phyloP scores from a whole-genome alignment of 768 basidiomycete genomes.

The Macrolepiota dolichaula region DNA sequence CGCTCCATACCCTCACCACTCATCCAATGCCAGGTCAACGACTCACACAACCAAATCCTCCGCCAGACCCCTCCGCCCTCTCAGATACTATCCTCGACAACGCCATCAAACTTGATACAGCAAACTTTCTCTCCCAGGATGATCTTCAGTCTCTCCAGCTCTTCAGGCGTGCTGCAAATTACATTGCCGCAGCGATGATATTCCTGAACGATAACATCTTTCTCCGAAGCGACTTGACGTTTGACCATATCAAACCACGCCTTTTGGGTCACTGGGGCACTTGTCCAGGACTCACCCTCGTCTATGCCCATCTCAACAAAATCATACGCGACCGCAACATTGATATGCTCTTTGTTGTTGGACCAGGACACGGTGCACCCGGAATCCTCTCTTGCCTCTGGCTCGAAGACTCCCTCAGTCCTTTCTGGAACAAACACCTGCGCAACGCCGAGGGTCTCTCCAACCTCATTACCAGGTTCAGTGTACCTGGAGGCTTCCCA shows the following conservation, averaged over 20 bases:
- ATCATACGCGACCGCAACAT: slow-evolving; percentile 57
- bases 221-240: slow-evolving; percentile 52
- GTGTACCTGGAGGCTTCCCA: slow-evolving; percentile 81
- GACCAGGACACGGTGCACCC: slow-evolving; percentile 86
- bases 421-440: slow-evolving; percentile 55
- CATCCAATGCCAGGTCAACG: slow-evolving; percentile 55
- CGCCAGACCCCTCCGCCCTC: slow-evolving; percentile 65
- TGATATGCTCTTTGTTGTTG: slow-evolving; percentile 74
- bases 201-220: slow-evolving; percentile 75
- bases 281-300: slow-evolving; percentile 72
- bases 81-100: slow-evolving; percentile 53
- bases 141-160: slow-evolving; percentile 50
- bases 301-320: slow-evolving; percentile 68
- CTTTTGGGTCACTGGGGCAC: slow-evolving; percentile 86
- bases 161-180: slow-evolving; percentile 64
- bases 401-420: slow-evolving; percentile 72
- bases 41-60: slow-evolving; percentile 61
- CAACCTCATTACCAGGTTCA: slow-evolving; percentile 72
- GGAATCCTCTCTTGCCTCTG: slow-evolving; percentile 83
- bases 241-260: slow-evolving; percentile 76
- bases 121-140: slow-evolving; percentile 41
- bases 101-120: slow-evolving; percentile 43
- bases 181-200: slow-evolving; percentile 83
- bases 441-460: slow-evolving; percentile 57
- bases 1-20: background rate